Percentiles rank a stretch among this genome's conserved stretches.
Conservation (phyloP, 2,329 filamentous ascomycete genomes). For the Penicillium psychrosexuale region DNA sequence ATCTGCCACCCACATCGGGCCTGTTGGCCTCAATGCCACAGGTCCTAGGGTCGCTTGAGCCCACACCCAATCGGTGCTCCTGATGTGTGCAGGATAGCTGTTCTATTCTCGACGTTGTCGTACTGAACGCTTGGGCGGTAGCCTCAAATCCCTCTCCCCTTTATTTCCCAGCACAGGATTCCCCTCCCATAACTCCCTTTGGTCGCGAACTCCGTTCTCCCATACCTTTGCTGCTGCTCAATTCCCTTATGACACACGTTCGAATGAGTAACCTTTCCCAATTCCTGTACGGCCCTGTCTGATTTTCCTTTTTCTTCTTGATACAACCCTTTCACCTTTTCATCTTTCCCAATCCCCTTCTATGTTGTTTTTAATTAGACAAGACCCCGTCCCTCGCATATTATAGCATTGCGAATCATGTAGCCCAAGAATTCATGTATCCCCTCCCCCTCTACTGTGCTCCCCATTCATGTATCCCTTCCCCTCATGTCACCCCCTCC, state of each 20-base stretch:
- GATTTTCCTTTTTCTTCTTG: slow-evolving; percentile 13
- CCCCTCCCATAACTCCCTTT: slow-evolving; percentile 5
- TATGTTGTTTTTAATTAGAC: slow-evolving; percentile 39
- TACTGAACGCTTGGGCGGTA: not conserved
- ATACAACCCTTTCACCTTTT: slow-evolving; percentile 25
- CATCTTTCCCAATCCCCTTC: slow-evolving; percentile 20
- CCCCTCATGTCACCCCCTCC: slow-evolving; percentile 17
- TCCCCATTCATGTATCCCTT: slow-evolving; percentile 21
- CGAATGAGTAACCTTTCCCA: slow-evolving; percentile 15
- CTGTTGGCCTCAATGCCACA: not conserved
- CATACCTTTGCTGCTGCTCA: slow-evolving; percentile 12
- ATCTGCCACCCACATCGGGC: not conserved
- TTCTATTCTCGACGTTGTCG: not conserved
- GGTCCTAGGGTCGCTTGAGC: not conserved
- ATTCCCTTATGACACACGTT: slow-evolving; percentile 17
- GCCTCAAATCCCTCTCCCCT: not conserved
- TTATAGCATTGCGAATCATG: slow-evolving; percentile 32
- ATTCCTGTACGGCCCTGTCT: slow-evolving; percentile 11
- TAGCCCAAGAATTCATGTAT: slow-evolving; percentile 42
- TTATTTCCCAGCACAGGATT: slow-evolving; percentile 9
- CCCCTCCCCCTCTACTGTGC: slow-evolving; percentile 36
- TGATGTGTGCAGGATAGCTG: not conserved
- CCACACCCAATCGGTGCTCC: not conserved
- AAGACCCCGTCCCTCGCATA: slow-evolving; percentile 26
- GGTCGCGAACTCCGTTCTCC: slow-evolving; percentile 3